These are phyloP conservation scores for Bolboschoenoplectus hybrid DNA, from an alignment of 202 grass and related monocot genomes.

Conservation along the genomic window DNA sequence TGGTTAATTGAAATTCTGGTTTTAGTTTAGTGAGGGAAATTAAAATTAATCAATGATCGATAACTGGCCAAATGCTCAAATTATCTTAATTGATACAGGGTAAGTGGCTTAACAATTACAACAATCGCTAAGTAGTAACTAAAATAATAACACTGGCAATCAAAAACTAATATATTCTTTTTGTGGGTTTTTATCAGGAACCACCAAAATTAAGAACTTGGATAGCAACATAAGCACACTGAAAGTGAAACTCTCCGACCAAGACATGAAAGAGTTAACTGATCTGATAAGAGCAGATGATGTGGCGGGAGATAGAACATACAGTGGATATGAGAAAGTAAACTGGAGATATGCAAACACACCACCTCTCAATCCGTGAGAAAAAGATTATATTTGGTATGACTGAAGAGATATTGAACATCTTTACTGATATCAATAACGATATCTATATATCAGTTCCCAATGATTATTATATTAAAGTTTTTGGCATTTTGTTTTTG, in stretches of 20 bases:
- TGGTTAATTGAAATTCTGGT: neutral
- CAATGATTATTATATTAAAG: too few relatives aligned
- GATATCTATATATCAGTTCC: too few relatives aligned
- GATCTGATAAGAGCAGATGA: constrained; percentile 49
- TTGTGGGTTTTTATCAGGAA: constrained; percentile 41
- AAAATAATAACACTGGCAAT: neutral
- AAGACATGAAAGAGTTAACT: constrained; percentile 59
- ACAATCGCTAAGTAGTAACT: neutral
- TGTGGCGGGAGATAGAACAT: constrained; percentile 50
- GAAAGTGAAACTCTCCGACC: constrained; percentile 57
- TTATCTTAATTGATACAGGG: neutral
- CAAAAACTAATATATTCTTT: neutral
- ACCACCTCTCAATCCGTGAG: constrained; percentile 29
- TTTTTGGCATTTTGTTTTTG: too few relatives aligned
- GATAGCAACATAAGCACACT: constrained; percentile 65
- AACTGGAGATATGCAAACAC: constrained; percentile 61
- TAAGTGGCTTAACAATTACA: too few relatives aligned
- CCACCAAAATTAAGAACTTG: constrained; percentile 75
- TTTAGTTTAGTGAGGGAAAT: too few relatives aligned
- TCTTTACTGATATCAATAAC: too few relatives aligned
- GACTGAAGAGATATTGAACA: too few relatives aligned
- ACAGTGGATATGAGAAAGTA: neutral
- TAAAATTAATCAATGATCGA: neutral
- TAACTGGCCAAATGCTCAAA: neutral
- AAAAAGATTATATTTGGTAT: neutral